Conservation (phyloP, 2,329 filamentous ascomycete genomes). For the Geosmithia morbida region DNA sequence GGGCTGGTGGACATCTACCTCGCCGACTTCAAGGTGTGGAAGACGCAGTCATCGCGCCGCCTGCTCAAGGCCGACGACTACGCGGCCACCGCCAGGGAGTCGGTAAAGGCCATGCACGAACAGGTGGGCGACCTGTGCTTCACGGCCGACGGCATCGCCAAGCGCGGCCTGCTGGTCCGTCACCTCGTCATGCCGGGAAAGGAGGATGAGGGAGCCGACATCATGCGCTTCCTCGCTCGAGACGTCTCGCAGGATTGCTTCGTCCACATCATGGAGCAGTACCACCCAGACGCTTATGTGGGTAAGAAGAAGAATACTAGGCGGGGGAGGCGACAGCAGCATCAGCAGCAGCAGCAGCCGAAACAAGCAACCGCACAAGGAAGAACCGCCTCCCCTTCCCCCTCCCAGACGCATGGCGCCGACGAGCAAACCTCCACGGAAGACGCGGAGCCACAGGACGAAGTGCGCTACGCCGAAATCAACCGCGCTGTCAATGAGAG, state of each 20-base stretch:
- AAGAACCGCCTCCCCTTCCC: not conserved
- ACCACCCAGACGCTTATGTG: slow-evolving; percentile 67
- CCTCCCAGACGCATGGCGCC: slow-evolving; percentile 13
- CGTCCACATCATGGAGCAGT: slow-evolving; percentile 83
- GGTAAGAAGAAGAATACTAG: slow-evolving; percentile 44
- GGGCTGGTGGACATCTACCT: slow-evolving; percentile 76
- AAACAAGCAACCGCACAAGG: slow-evolving; percentile 5
- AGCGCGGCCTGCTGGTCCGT: slow-evolving; percentile 59
- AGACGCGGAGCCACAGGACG: slow-evolving; percentile 13
- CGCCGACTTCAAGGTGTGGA: slow-evolving; percentile 82
- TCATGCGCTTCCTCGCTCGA: slow-evolving; percentile 62
- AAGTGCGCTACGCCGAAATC: slow-evolving; percentile 60
- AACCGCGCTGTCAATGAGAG: slow-evolving; percentile 48
- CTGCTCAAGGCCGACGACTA: slow-evolving; percentile 71
- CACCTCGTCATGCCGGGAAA: slow-evolving; percentile 79
- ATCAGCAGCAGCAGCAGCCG: slow-evolving; percentile 1
- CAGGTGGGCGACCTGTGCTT: slow-evolving; percentile 79
- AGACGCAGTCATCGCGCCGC: slow-evolving; percentile 46
- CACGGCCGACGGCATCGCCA: slow-evolving; percentile 66
- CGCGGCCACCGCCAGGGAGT: slow-evolving; percentile 56
- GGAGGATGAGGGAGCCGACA: slow-evolving; percentile 56
- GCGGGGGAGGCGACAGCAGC: not conserved
- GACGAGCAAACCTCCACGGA: too few relatives aligned
- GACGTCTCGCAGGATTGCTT: slow-evolving; percentile 64
- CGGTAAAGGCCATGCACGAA: slow-evolving; percentile 63